A percentile compares a stretch with the other conserved stretches of the same genome.
phyloP scores from a whole-genome alignment of 495 filamentous ascomycete species.

The Hyaloscypha hepaticicola region DNA sequence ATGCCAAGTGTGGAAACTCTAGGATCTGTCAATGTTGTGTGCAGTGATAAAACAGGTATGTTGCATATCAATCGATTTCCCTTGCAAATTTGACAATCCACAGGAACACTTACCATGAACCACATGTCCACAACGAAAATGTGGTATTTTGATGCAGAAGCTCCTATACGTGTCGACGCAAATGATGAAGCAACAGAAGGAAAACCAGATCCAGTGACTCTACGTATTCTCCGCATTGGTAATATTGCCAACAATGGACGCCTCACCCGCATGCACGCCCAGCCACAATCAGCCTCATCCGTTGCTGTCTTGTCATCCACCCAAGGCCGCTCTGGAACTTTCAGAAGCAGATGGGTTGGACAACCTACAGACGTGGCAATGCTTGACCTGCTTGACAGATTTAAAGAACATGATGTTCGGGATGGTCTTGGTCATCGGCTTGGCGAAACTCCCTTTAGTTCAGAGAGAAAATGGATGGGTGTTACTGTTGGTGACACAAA shows the following conservation, averaged over 20 bases:
- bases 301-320: conserved; percentile 78
- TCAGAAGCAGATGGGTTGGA: conserved; percentile 83
- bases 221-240: conserved; percentile 80
- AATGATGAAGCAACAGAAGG: conserved; percentile 59
- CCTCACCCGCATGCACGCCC: conserved; percentile 59
- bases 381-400: conserved; percentile 84
- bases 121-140: conserved; percentile 98
- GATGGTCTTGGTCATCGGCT: conserved; percentile 76
- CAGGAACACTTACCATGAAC: conserved; percentile 85
- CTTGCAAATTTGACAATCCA: conserved; percentile 8
- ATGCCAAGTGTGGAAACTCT: conserved; percentile 96
- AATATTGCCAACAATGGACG: conserved; percentile 97
- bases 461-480: conserved; percentile 98
- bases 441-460: conserved; percentile 90
- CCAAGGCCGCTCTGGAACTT: conserved; percentile 42
- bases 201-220: conserved; percentile 67
- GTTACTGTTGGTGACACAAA: conserved; percentile 66
- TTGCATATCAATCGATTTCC: conserved; percentile 26
- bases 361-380: conserved; percentile 97
- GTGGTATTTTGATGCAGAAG: conserved; percentile 80
- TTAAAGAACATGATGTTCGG: conserved; percentile 87
- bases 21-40: conserved; percentile 97
- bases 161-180: conserved; percentile 71
- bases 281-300: conserved; percentile 63
- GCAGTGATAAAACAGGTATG: conserved; percentile 89